Percentiles rank a stretch among this genome's conserved stretches.
Conservation (phyloP, 768 basidiomycete genomes). For the Boletus subcaerulescens region DNA sequence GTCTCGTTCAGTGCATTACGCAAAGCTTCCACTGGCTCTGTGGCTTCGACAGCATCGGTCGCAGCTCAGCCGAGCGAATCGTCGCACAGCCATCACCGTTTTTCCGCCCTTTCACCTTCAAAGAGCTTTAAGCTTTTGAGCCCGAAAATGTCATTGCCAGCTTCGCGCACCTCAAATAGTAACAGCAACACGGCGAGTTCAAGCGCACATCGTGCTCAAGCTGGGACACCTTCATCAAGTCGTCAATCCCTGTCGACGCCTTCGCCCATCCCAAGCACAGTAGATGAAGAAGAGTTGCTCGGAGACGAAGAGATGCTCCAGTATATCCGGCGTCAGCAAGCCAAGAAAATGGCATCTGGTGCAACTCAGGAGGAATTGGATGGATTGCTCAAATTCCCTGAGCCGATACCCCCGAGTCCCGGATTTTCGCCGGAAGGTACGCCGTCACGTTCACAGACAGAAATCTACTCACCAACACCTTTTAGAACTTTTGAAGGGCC, state of each 20-base stretch:
- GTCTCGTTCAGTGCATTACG: conserved; percentile 74
- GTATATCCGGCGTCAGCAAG: conserved; percentile 87
- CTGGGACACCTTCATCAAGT: conserved; percentile 65
- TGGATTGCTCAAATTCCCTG: conserved; percentile 87
- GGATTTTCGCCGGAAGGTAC: conserved; percentile 70
- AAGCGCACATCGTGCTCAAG: conserved; percentile 47
- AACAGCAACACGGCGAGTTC: conserved; percentile 36
- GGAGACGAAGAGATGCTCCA: conserved; percentile 98
- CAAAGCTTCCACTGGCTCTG: conserved; percentile 80
- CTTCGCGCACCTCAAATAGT: conserved; percentile 50
- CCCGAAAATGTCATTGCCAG: conserved; percentile 69
- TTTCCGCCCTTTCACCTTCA: conserved; percentile 83
- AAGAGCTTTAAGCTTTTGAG: conserved; percentile 78
- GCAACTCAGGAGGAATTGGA: conserved; percentile 86
- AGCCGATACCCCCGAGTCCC: conserved; percentile 70
- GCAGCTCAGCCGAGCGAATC: conserved; percentile 41
- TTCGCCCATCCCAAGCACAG: conserved; percentile 72
- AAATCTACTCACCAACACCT: conserved; percentile 6
- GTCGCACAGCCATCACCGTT: conserved; percentile 54
- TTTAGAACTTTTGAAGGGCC: conserved; percentile 63
- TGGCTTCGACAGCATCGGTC: conserved; percentile 62
- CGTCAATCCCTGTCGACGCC: conserved; percentile 79
- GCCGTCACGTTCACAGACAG: conserved; percentile 24
- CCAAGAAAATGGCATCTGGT: conserved; percentile 80
- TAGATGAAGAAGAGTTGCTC: conserved; percentile 82